phyloP scores from a whole-genome alignment of 2,329 filamentous ascomycete genomes.

The Cucurbitaria berberidis region DNA sequence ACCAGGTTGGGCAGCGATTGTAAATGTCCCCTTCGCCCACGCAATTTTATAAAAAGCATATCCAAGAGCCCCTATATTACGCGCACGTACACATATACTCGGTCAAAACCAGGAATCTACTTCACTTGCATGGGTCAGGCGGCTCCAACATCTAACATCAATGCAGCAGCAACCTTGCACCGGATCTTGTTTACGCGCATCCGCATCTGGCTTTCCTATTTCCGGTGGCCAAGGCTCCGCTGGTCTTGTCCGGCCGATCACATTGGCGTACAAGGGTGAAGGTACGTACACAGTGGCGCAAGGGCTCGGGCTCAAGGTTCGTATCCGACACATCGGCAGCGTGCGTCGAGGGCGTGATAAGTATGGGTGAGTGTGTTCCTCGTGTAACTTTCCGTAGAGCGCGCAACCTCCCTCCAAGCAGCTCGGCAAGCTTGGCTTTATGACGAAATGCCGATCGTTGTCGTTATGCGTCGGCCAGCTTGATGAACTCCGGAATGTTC shows the following conservation, averaged over 20 bases:
- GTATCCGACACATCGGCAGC: not conserved
- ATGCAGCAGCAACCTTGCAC: not conserved
- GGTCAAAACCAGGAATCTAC: not conserved
- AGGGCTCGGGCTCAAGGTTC: not conserved
- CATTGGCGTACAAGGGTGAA: not conserved
- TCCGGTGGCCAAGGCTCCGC: conserved; percentile 26
- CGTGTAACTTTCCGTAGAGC: not conserved
- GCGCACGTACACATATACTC: not conserved
- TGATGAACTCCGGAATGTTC: conserved; percentile 4
- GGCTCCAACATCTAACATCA: not conserved
- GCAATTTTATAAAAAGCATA: not conserved
- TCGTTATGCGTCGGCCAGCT: conserved; percentile 1
- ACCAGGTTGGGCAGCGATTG: conserved; percentile 1
- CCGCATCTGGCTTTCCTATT: conserved; percentile 9
- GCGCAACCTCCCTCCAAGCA: conserved; percentile 4
- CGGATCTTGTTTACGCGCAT: not conserved
- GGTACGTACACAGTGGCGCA: conserved; percentile 9
- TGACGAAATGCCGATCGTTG: conserved; percentile 12
- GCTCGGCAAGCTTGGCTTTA: conserved; percentile 17
- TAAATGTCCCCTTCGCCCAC: not conserved
- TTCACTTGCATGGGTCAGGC: not conserved
- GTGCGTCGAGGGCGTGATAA: not conserved
- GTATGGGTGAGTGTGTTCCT: conserved; percentile 9
- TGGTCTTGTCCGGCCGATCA: conserved; percentile 18
- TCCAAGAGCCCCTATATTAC: not conserved